These are phyloP conservation scores for Kuraishia borneana DNA, from an alignment of 805 yeast genomes.

Conservation along the genomic window DNA sequence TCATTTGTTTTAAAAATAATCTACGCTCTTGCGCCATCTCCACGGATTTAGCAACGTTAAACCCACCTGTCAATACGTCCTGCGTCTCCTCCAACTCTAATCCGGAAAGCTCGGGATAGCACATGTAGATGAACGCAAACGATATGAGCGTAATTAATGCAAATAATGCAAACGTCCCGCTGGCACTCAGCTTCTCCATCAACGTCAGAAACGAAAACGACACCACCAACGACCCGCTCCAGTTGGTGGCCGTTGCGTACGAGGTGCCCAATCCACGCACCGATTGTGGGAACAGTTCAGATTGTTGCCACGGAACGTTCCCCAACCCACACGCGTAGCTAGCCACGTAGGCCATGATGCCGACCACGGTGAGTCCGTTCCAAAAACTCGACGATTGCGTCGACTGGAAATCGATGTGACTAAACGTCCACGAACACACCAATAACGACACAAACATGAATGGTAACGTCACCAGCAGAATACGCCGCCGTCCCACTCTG, in stretches of 20 bases:
- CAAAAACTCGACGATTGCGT: constrained; percentile 32
- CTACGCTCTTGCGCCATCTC: constrained; percentile 36
- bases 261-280: constrained; percentile 91
- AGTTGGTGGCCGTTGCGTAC: constrained; percentile 83
- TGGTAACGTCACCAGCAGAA: constrained; percentile 69
- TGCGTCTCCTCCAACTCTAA: constrained; percentile 89
- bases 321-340: constrained; percentile 92
- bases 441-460: constrained; percentile 72
- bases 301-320: constrained; percentile 97
- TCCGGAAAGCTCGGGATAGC: constrained; percentile 88
- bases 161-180: constrained; percentile 88
- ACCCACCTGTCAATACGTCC: constrained; percentile 68
- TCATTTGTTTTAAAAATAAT: no score
- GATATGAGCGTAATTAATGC: constrained; percentile 73
- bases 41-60: constrained; percentile 62
- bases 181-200: constrained; percentile 86
- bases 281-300: constrained; percentile 87
- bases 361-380: constrained; percentile 79
- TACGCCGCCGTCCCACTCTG: constrained; percentile 75
- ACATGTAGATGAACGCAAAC: constrained; percentile 63
- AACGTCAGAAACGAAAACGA: constrained; percentile 89
- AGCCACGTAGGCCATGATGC: constrained; percentile 82
- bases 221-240: constrained; percentile 90
- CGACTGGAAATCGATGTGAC: constrained; percentile 54
- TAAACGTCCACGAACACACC: constrained; percentile 84